Percentiles rank a stretch among this genome's conserved stretches.
Conservation (phyloP, 1,284 basidiomycete genomes). For the Mycosarcoma mackinlayi region DNA sequence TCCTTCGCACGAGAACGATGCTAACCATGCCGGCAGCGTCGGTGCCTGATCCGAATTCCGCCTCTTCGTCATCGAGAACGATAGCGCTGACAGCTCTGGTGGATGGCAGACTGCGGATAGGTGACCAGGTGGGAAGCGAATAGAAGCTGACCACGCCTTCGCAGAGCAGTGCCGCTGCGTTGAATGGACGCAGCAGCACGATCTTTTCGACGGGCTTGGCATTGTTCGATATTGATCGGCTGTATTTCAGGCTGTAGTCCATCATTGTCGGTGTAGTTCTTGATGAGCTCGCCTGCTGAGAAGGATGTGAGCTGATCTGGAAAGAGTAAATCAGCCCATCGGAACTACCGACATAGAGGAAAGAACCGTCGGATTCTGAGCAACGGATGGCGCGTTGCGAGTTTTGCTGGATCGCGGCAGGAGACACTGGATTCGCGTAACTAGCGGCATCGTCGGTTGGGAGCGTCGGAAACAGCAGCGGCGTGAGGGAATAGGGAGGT, state of each 20-base stretch:
- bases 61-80: conserved; percentile 48
- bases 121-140: conserved; percentile 35
- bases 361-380: conserved; percentile 34
- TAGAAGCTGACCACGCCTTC: conserved; percentile 50
- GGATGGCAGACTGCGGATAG: conserved; percentile 34
- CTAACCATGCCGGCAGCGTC: conserved; percentile 54
- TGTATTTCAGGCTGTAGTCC: conserved; percentile 14
- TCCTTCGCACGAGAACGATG: conserved; percentile 60
- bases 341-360: conserved; percentile 57
- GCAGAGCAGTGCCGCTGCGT: conserved; percentile 44
- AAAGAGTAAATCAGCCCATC: conserved; percentile 53
- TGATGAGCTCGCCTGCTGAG: neutral
- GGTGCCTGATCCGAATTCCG: conserved; percentile 19
- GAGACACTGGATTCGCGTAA: conserved; percentile 32
- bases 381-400: conserved; percentile 41
- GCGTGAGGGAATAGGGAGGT: conserved; percentile 43
- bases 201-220: conserved; percentile 49
- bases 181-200: conserved; percentile 33
- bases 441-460: conserved; percentile 16
- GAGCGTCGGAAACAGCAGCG: conserved; percentile 53
- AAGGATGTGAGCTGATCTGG: conserved; percentile 17
- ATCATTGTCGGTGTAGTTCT: neutral
- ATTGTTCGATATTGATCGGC: conserved; percentile 30
- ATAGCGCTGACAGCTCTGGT: conserved; percentile 46
- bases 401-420: conserved; percentile 45